Conservation (phyloP, 2,329 filamentous ascomycete species). For the Aspergillus brunneoviolaceus region DNA sequence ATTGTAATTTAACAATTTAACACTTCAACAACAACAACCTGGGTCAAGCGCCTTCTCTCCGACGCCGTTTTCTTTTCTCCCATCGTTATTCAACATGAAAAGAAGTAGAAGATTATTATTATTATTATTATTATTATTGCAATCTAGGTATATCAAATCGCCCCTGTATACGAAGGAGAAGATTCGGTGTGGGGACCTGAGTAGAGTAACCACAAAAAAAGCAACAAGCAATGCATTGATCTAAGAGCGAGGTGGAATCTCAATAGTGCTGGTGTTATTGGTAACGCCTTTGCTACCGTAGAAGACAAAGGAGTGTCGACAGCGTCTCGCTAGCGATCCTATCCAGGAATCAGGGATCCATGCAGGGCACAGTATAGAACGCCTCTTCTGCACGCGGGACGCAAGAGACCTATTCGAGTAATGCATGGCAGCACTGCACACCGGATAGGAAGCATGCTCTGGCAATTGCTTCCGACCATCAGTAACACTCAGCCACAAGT, state of each 20-base stretch:
- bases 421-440: slow-evolving; percentile 1
- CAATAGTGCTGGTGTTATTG: background rate
- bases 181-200: no score
- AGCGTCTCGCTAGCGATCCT: background rate
- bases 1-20: slow-evolving; percentile 13
- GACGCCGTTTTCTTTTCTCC: background rate
- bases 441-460: background rate
- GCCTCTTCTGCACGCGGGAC: slow-evolving; percentile 18
- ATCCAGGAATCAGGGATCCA: slow-evolving; percentile 9
- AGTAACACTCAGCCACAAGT: background rate
- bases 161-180: background rate
- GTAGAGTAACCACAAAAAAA: background rate
- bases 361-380: slow-evolving; percentile 19
- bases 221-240: background rate
- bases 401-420: slow-evolving; percentile 24
- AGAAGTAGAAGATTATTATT: background rate
- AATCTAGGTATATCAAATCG: background rate
- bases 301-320: slow-evolving; percentile 1
- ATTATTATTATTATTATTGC: background rate
- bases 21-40: background rate
- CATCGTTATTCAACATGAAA: background rate
- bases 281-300: background rate
- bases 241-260: background rate
- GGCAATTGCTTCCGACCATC: background rate
- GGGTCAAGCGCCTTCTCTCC: background rate